Evolutionary conservation across 106 monocot genomes (phyloP), one percentile per base, ranked within the genome.

Genomic region (Dioscorea zingiberensis): DNA sequence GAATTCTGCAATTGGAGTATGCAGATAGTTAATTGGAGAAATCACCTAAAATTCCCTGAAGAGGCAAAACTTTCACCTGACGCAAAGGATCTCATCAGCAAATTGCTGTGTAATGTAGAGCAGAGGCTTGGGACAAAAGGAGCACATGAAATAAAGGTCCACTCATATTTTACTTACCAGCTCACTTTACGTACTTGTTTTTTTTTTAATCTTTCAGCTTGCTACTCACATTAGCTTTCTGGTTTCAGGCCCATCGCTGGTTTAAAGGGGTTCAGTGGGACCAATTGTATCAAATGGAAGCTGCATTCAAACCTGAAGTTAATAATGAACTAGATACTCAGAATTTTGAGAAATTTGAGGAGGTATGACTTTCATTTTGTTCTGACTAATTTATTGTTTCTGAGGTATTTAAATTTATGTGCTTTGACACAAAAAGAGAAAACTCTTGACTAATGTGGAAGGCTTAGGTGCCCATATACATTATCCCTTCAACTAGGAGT

Each of bases 261-360:
- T 95, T 95, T 75, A 83, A 78, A 77, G 88, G 85, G 2, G 57
- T 84, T 28, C 80, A 71, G 17, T 95, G 95, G 95, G 85, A 85
- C 17, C 83, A 62, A 64, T 64, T 95, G 13, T 95, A 95, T 66
- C 91, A 95, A 72, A 88, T 91, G 81, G 83, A 91, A 72, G 95
- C 95, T 78, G 91, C 95, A 49, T 95, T 95, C 62, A 85, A 67
- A 74, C 95, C 95, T 66, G 91, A 91, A 69, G 94, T 94, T 44
- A 87, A 78, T 64, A 66, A 83, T 73, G 94, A 91, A 32, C 66
- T 95, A 77, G 95, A 95, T 54, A 95, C 95, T 60, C 91, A 83
- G 66, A 95, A 95, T 64, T 95, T 94, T 81, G 94, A 94, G 78
- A 94, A 94, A 55, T 94, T 94, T 78, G 94, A 94, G 83, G 94